Percentiles rank a stretch among this genome's conserved stretches.
Evolutionary conservation across 192 early-diverging fungal genomes (phyloP).

Genomic region (Pilobolus umbonatus): DNA sequence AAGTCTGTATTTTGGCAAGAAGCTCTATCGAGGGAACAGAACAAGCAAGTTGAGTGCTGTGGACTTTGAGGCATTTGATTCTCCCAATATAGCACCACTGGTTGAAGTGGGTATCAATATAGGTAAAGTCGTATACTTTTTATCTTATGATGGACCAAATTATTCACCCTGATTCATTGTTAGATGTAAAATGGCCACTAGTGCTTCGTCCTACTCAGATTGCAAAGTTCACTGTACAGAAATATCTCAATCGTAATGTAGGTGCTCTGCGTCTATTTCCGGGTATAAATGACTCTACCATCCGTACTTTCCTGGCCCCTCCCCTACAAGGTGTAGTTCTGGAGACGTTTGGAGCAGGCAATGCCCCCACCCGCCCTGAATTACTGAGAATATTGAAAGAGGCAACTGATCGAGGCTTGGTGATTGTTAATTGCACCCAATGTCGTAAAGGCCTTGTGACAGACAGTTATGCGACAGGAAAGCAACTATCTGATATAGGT

Average conservation of each 20-base stretch:
- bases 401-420: constrained; percentile 88
- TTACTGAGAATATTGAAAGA: constrained; percentile 78
- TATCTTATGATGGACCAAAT: too few relatives aligned
- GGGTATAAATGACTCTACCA: constrained; percentile 84
- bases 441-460: constrained; percentile 84
- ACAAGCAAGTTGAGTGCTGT: constrained; percentile 72
- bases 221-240: constrained; percentile 79
- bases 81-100: constrained; percentile 83
- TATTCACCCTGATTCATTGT: background rate
- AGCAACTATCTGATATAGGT: constrained; percentile 70
- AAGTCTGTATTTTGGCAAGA: constrained; percentile 89
- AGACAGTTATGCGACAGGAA: constrained; percentile 87
- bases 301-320: constrained; percentile 80
- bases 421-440: constrained; percentile 96
- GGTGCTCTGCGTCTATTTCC: constrained; percentile 89
- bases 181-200: constrained; percentile 88
- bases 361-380: constrained; percentile 87
- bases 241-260: constrained; percentile 81
- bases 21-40: constrained; percentile 89
- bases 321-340: constrained; percentile 89
- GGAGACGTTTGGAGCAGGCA: constrained; percentile 96
- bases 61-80: constrained; percentile 82
- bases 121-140: constrained; percentile 35
- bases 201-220: constrained; percentile 83
- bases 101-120: constrained; percentile 97